Evolutionary conservation across 768 basidiomycete species (phyloP), one percentile per base, ranked within the genome.

Genomic region (Lactarius akahatsu): DNA sequence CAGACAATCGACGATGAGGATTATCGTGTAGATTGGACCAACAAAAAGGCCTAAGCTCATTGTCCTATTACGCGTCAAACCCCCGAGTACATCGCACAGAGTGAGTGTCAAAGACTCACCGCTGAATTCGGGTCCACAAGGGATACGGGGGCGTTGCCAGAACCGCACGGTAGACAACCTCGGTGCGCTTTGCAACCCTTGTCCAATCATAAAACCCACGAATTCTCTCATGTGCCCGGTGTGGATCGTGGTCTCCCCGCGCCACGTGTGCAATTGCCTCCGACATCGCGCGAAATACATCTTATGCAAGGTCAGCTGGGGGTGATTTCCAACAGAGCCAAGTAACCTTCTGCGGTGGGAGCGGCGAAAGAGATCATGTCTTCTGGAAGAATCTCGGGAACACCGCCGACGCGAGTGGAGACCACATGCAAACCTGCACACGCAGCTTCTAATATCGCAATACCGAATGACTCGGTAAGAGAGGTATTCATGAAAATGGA

Each of bases 331-430:
- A 50, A 55, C 15, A 18, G 16, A 36, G 11, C 10, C 30, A 23
- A 57, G 38, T 60, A 95, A 50, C 96, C 96, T 70, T 97, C 94
- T 76, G 93, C 94, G 50, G 98, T 92, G 0, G 96, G 94, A 63
- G 88, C 85, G 0, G 96, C 94, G 73, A 98, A 97, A 59, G 92
- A 93, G 66, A 98, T 94, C 91, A 98, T 92, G 71, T 96, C 93
- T 65, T 87, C 80, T 0, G 97, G 97, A 16, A 99, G 79, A 62
- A 98, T 91, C 76, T 98, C 97, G 0, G 96, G 94, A 0, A 98
- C 92, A 0, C 97, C 97, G 0, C 97, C 97, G 0, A 98, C 96
- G 54, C 88, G 86, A 0, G 97, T 98, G 50, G 89, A 89, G 58
- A 98, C 96, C 59, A 98, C 90, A 73, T 96, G 96, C 18, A 98